phyloP scores from a whole-genome alignment of 768 basidiomycete genomes.

The Xerocomus brunneocitrinus region DNA sequence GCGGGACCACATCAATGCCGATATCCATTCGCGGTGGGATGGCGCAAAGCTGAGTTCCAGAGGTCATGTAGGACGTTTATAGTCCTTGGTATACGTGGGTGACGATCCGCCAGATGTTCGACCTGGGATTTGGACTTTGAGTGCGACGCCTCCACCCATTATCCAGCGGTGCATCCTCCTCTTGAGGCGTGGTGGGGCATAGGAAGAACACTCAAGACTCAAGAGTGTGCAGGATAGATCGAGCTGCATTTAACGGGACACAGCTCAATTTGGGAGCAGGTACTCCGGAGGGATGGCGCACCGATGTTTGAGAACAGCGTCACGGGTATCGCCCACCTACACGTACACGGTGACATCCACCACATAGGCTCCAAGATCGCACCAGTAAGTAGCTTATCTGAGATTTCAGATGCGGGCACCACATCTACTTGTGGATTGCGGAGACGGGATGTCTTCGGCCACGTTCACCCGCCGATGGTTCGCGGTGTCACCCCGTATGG shows the following conservation, averaged over 20 bases:
- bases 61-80: background rate
- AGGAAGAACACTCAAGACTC: background rate
- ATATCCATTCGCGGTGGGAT: background rate
- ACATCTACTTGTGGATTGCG: background rate
- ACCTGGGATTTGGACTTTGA: background rate
- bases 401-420: background rate
- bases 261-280: background rate
- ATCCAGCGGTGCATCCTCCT: background rate
- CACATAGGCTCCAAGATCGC: background rate
- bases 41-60: background rate
- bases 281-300: background rate
- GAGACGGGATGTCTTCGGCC: background rate
- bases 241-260: background rate
- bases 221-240: background rate
- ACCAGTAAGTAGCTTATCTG: background rate
- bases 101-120: background rate
- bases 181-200: background rate
- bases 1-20: background rate
- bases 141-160: background rate
- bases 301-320: background rate
- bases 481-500: background rate
- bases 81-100: background rate
- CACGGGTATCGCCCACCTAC: background rate
- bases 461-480: background rate
- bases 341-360: background rate